Percentiles rank a stretch among this genome's conserved stretches.
Evolutionary conservation across 805 yeast species (phyloP).

Genomic region (Pichia manshurica): DNA sequence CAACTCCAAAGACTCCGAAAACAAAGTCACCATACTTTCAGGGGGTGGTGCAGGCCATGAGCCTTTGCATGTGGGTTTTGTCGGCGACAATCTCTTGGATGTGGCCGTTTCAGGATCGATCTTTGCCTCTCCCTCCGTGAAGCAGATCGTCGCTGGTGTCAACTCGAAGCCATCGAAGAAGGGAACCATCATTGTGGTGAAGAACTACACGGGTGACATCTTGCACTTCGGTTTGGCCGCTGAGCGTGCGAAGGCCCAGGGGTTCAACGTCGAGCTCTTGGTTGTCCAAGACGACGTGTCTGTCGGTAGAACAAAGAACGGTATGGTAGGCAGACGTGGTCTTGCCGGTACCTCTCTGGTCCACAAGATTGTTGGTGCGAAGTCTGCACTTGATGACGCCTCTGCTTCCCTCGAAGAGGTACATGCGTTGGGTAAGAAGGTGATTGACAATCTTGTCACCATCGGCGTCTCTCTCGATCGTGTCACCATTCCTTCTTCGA

Average conservation of each 20-base stretch:
- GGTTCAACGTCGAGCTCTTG: constrained; percentile 64
- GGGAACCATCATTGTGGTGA: constrained; percentile 76
- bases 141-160: constrained; percentile 71
- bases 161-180: constrained; percentile 47
- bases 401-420: constrained; percentile 46
- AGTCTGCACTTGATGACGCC: constrained; percentile 27
- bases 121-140: constrained; percentile 89
- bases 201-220: constrained; percentile 93
- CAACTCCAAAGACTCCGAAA: constrained; percentile 31
- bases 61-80: constrained; percentile 88
- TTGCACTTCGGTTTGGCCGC: constrained; percentile 89
- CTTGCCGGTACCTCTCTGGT: constrained; percentile 86
- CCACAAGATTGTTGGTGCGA: constrained; percentile 80
- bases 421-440: constrained; percentile 50
- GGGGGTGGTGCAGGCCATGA: constrained; percentile 98
- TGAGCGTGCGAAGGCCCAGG: constrained; percentile 78
- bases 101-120: constrained; percentile 87
- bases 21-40: constrained; percentile 66
- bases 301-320: constrained; percentile 85
- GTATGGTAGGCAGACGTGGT: constrained; percentile 91
- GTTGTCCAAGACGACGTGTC: constrained; percentile 91
- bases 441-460: constrained; percentile 68
- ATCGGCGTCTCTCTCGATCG: constrained; percentile 88
- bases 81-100: constrained; percentile 75
- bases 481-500: constrained; percentile 80